A percentile compares a stretch with the other conserved stretches of the same genome.
phyloP scores from a whole-genome alignment of 139 green algal species.

The Parachlorella kessleri region DNA sequence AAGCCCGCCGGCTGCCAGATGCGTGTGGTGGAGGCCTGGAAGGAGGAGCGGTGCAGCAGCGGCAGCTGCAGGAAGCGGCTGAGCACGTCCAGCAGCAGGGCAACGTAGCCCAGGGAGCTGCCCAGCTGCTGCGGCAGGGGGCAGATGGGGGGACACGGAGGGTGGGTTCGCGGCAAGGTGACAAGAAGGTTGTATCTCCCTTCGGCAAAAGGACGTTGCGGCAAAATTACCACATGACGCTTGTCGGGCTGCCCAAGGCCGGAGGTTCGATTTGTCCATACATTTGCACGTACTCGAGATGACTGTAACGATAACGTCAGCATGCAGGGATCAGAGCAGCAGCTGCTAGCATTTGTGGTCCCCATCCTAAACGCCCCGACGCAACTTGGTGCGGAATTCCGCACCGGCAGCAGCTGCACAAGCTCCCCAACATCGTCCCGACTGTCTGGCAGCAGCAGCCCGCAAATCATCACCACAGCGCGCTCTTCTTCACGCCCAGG shows the following conservation, averaged over 20 bases:
- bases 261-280: neutral
- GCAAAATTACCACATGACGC: neutral
- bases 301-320: no score
- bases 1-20: conserved; percentile 68
- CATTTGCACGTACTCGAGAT: no score
- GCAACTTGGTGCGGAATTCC: no score
- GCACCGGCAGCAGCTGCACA: conserved; percentile 10
- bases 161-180: neutral
- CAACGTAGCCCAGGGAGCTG: conserved; percentile 65
- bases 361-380: no score
- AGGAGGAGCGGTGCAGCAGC: conserved; percentile 59
- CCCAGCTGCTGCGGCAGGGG: conserved; percentile 39
- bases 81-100: conserved; percentile 65
- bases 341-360: neutral
- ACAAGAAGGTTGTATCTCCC: neutral
- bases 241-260: neutral
- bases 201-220: neutral
- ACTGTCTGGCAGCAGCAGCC: conserved; percentile 42
- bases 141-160: neutral
- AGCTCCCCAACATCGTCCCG: neutral
- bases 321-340: neutral
- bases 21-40: conserved; percentile 55
- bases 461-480: conserved; percentile 40
- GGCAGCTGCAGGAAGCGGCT: conserved; percentile 59
- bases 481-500: neutral